phyloP scores from a whole-genome alignment of 768 basidiomycete genomes.

The Amanita muscaria region DNA sequence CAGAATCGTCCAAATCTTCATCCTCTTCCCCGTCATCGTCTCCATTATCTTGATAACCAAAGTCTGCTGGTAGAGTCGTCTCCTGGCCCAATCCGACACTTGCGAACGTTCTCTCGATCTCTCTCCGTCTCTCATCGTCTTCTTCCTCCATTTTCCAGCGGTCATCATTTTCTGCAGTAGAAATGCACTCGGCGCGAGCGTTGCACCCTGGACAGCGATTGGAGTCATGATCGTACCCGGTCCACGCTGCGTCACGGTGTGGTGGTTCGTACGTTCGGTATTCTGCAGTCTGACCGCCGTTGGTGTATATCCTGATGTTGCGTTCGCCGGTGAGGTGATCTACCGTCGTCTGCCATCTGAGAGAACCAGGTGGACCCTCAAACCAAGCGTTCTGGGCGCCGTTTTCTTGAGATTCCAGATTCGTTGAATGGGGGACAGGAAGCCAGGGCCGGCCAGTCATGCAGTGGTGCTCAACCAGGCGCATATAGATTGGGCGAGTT shows the following conservation, averaged over 20 bases:
- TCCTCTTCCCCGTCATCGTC: conserved; percentile 14
- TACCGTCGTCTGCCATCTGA: neutral
- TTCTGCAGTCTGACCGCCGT: neutral
- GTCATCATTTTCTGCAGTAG: neutral
- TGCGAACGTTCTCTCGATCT: conserved; percentile 2
- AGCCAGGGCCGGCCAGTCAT: conserved; percentile 15
- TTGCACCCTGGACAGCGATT: conserved; percentile 1
- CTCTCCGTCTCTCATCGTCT: conserved; percentile 5
- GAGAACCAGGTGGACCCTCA: conserved; percentile 21
- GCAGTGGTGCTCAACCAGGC: conserved; percentile 44
- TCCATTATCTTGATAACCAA: conserved; percentile 21
- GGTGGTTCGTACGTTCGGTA: neutral
- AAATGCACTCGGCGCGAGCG: neutral
- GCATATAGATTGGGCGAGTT: conserved; percentile 48
- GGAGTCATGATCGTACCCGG: conserved; percentile 7
- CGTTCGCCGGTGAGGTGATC: neutral
- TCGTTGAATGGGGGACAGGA: conserved; percentile 10
- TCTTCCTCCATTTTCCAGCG: conserved; percentile 2
- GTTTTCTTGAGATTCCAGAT: conserved; percentile 10
- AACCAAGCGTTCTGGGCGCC: conserved; percentile 34
- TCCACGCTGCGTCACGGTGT: conserved; percentile 3
- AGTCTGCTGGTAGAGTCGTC: conserved; percentile 3
- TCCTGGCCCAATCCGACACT: conserved; percentile 8
- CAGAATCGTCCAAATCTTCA: conserved; percentile 10
- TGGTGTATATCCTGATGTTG: neutral